Percentiles rank a stretch among this genome's conserved stretches.
Conservation (phyloP, 73 alveolate species). For the Paramecium sonneborni region DNA sequence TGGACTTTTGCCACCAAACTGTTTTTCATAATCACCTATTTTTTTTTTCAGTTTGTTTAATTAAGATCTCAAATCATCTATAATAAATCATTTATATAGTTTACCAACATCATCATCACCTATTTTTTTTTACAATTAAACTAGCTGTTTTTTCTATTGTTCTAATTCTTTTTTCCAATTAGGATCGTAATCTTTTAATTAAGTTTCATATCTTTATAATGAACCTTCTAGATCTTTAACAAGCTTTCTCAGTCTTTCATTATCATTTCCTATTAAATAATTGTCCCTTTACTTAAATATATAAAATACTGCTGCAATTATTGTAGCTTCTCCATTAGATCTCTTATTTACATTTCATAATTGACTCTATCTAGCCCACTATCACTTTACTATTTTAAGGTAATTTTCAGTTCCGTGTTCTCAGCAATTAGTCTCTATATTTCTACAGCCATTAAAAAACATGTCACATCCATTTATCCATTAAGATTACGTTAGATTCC, state of each 20-base stretch:
- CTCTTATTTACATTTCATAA: constrained; percentile 3
- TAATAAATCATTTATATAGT: not conserved
- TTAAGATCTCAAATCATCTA: not conserved
- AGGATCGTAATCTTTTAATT: not conserved
- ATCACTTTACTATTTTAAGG: not conserved
- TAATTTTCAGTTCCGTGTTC: not conserved
- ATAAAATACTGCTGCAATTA: not conserved
- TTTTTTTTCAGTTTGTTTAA: not conserved
- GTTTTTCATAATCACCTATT: not conserved
- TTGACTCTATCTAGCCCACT: not conserved
- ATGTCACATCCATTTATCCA: constrained; percentile 26
- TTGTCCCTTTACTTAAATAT: not conserved
- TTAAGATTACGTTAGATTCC: not conserved
- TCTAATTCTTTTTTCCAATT: constrained; percentile 58
- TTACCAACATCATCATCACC: not conserved
- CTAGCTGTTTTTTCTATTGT: not conserved
- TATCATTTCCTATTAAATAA: not conserved
- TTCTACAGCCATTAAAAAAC: constrained; percentile 5
- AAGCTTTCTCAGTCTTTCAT: not conserved
- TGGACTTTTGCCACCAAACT: not conserved
- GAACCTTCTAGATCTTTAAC: not conserved
- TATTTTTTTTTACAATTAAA: not conserved
- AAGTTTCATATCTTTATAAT: not conserved
- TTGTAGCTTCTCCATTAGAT: not conserved
- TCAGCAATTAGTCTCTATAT: not conserved